Base-by-base conservation (phyloP, 768 basidiomycete genomes). In the Termitomyces heimii region DNA sequence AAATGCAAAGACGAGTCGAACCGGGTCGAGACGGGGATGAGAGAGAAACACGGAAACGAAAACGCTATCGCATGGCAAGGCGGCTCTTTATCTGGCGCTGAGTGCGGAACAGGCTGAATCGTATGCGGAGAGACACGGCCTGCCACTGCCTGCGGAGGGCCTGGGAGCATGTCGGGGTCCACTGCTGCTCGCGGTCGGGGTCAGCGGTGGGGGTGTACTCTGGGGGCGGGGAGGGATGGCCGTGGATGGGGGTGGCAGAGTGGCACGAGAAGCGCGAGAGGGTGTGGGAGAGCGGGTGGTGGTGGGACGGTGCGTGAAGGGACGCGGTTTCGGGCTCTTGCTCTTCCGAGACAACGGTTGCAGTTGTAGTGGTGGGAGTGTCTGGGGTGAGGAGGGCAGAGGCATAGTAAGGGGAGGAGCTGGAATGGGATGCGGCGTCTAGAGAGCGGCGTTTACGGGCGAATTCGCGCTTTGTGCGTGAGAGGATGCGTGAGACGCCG, bases 141-240 rank as follows among this genome's bases (percentile, higher is more conserved):
- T 84, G 82, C 85, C 86, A 86, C 56, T 84, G 81, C 9, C 81
- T 73, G 55, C 74, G 72, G 43, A 87, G 68, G 47, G 69, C 71
- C 65, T 84, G 74, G 9, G 73, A 70, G 69, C 85, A 86, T 35
- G 82, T 82, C 13, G 85, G 85, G 3, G 82, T 84, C 61, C 68
- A 73, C 53, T 67, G 62, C 46, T 57, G 24, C 53, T 62, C 63
- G 28, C 51, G 34, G 43, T 63, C 59, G 53, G 18, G 29, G 14
- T 54, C 51, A 3, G 43, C 58, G 26, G 54, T 61, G 51, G 57
- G 55, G 1, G 56, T 57, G 59, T 43, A 58, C 9, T 14, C 51
- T 2, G 32, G 22, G 5, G 47, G 28, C 18, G 56, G 47, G 22
- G 58, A 31, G 35, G 54, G n/a, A n/a, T 28, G 32, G 56, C 45